Base-by-base conservation (phyloP, 2,329 filamentous ascomycete species). In the Xylariaceae sp. region DNA sequence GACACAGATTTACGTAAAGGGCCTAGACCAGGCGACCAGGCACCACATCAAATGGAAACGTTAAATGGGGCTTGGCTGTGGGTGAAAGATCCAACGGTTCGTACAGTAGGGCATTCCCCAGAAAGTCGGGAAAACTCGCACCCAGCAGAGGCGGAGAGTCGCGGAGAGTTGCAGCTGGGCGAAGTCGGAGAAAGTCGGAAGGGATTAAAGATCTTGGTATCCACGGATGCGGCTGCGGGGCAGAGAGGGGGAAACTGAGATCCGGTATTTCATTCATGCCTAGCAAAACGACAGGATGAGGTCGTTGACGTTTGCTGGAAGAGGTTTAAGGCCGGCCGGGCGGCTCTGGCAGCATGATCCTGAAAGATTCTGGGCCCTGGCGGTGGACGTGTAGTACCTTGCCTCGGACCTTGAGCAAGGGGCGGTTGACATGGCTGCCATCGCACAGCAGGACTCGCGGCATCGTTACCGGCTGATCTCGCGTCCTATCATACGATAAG, bases 161-260 rank as follows among this genome's bases (percentile, higher is more conserved):
- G 22, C 22, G 22, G 22, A 27, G 22, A 27, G 22, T 27, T 7
- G 22, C 22, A 27, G 22, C 22, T 5, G 22, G 22, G 22, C 22
- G 4, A 27, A 27, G 39, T 43, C 56, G 56, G 56, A 45, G 15
- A 50, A 55, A 50, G n/a, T 52, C 56, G 56, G 33, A 31, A 33
- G 44, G 41, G 18, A 45, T 17, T n/a, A 36, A 42, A 32, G 12
- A 11, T 32, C 27, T 33, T 7, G 14, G 6, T 11, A 2, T 10
- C 4, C n/a, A 33, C 11, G n/a, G 42, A 45, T 44, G 51, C 51
- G 53, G 51, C 36, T 44, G 40, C 54, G 54, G 56, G 40, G 47
- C 32, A 48, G 33, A 18, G 39, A 11, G 38, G 22, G 27, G 35
- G 30, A 32, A 14, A 33, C 17, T 31, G 33, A 32, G 27, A 32